Conservation (phyloP, 2,329 filamentous ascomycete species). For the Cercospora zeina region DNA sequence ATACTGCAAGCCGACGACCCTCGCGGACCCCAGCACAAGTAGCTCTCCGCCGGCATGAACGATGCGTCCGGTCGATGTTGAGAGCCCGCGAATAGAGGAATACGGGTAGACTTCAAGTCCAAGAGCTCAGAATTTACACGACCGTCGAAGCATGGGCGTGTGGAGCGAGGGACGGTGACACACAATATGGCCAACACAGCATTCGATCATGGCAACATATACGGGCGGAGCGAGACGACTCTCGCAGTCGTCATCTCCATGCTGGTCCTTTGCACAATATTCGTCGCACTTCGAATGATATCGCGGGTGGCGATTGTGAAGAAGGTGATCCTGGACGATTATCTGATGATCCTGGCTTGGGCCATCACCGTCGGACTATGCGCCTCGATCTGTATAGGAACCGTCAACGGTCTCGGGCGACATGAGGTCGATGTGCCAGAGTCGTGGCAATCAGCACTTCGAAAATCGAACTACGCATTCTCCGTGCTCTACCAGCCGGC, state of each 20-base stretch:
- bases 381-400: slow-evolving; percentile 65
- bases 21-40: not conserved
- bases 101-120: slow-evolving; percentile 8
- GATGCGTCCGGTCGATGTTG: slow-evolving; percentile 16
- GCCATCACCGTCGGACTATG: slow-evolving; percentile 66
- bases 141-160: slow-evolving; percentile 21
- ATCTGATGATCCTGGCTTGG: slow-evolving; percentile 79
- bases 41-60: not conserved
- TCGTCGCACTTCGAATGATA: slow-evolving; percentile 72
- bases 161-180: slow-evolving; percentile 16
- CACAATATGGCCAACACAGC: slow-evolving; percentile 27
- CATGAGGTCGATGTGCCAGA: slow-evolving; percentile 62
- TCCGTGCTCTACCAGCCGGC: slow-evolving; percentile 73
- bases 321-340: slow-evolving; percentile 73
- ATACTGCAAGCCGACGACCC: not conserved
- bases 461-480: slow-evolving; percentile 60
- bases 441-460: slow-evolving; percentile 54
- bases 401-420: slow-evolving; percentile 65
- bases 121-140: slow-evolving; percentile 7
- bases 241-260: slow-evolving; percentile 70
- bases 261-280: slow-evolving; percentile 68
- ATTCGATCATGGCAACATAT: slow-evolving; percentile 35
- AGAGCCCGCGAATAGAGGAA: slow-evolving; percentile 10
- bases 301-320: slow-evolving; percentile 73
- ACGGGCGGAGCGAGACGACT: slow-evolving; percentile 50